Conservation (phyloP, 495 filamentous ascomycete genomes). For the Aspergillus steynii region DNA sequence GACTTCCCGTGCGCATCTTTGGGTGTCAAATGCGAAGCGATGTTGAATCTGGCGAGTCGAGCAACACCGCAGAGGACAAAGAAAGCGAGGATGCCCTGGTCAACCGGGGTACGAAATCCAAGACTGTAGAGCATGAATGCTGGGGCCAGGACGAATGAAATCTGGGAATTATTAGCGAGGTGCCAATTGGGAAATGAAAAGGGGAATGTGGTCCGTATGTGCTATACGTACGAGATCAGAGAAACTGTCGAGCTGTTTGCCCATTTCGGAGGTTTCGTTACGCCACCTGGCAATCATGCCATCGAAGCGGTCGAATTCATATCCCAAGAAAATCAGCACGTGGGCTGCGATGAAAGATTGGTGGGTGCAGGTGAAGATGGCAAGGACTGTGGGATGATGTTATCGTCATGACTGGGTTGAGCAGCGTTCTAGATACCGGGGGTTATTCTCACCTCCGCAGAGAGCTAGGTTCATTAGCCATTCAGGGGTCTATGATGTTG, state of each 20-base stretch:
- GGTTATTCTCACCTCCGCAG: not conserved
- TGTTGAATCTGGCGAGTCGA: not conserved
- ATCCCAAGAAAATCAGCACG: not conserved
- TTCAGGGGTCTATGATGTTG: no score
- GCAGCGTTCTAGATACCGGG: not conserved
- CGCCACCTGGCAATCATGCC: not conserved
- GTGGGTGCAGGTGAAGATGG: not conserved
- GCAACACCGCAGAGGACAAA: not conserved
- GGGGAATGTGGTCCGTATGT: no score
- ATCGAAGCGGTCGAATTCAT: not conserved
- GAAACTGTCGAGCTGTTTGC: not conserved
- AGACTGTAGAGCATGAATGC: not conserved
- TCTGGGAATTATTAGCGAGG: not conserved
- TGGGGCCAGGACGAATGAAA: not conserved
- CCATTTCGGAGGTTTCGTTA: not conserved
- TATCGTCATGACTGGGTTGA: no score
- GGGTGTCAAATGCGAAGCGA: not conserved
- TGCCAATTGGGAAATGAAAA: no score
- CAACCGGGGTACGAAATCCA: not conserved
- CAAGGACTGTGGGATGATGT: not conserved
- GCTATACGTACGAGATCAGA: not conserved
- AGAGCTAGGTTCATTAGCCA: not conserved
- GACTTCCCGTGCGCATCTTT: not conserved
- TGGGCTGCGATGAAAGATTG: not conserved
- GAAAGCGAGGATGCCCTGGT: not conserved